phyloP scores from a whole-genome alignment of 179 eudicot species.

The Carnegiea gigantea region DNA sequence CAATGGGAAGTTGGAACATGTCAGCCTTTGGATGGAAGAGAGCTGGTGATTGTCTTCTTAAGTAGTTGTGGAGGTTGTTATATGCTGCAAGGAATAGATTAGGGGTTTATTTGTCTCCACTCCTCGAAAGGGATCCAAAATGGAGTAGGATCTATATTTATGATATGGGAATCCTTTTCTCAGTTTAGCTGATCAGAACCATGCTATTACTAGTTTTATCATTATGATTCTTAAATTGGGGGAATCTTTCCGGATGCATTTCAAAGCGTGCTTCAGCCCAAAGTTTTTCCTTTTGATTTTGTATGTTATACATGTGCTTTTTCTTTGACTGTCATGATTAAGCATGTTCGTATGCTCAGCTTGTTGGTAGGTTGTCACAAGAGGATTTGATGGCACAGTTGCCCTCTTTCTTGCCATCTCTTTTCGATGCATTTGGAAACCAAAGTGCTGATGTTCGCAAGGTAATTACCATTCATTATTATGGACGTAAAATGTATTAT shows the following conservation, averaged over 20 bases:
- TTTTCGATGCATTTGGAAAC: slow-evolving; percentile 95
- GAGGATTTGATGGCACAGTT: slow-evolving; percentile 82
- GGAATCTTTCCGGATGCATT: neutral
- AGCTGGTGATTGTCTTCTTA: neutral
- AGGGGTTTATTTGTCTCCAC: neutral
- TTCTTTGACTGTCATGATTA: neutral
- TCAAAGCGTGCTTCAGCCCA: neutral
- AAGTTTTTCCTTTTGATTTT: neutral
- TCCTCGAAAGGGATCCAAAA: neutral
- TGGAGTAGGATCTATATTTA: neutral
- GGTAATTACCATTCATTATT: slow-evolving; percentile 38
- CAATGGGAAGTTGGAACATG: neutral
- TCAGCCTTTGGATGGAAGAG: neutral
- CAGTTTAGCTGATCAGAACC: too few species aligned
- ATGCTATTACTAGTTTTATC: neutral
- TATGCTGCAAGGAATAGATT: too few species aligned
- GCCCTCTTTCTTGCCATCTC: slow-evolving; percentile 88
- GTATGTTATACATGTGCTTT: neutral
- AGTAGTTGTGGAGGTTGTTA: neutral
- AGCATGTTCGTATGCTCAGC: slow-evolving; percentile 42
- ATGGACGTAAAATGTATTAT: neutral
- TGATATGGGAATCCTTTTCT: neutral
- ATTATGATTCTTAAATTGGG: neutral
- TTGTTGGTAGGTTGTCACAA: slow-evolving; percentile 85
- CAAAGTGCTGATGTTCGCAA: slow-evolving; percentile 99